Evolutionary conservation across 345 rosid genomes (phyloP), one percentile per base, ranked within the genome.

Genomic region (Hirschfeldia incana): DNA sequence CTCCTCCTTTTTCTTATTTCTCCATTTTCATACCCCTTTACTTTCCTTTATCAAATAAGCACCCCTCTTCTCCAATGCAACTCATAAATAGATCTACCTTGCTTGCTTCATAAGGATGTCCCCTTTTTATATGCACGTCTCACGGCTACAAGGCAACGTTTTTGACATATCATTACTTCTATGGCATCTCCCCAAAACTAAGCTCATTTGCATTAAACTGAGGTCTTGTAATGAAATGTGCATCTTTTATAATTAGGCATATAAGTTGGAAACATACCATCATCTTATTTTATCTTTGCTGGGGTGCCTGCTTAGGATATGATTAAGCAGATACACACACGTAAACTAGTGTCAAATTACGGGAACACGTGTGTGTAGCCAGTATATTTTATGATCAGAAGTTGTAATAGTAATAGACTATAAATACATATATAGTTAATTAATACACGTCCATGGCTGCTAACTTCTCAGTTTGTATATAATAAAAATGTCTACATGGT

Each of bases 401-500:
- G 28, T 34, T 67, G 21, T 65, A 13, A 13, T 44, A 13, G 21
- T 65, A 36, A 12, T 26, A 34, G 36, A 53, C 29, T 55, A 66
- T 15, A 11, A 75, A 51, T 16, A 16, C 27, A 16, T 53, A 53
- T 53, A 53, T 16, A 53, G 6, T 53, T 53, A 53, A 6, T 2
- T 53, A 53, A 53, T 53, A 26, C 80, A 70, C 80, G 75, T 77
- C 64, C 68, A 36, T 65, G 69, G 57, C 46, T 42, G 68, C 68
- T 15, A 6, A 9, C 46, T 42, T 60, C 60, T n/a, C 34, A 1
- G 7, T 37, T 66, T 36, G 51, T n/a, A 26, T 34, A 65, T 13
- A 15, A 28, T 55, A 6, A 67, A 55, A 59, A 66, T 36, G 42
- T 57, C n/a, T 6, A 67, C 2, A 58, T 6, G 65, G 66, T 61